These are phyloP conservation scores for Areca catechu DNA, from an alignment of 176 grass and related monocot genomes.

Conservation along the genomic window DNA sequence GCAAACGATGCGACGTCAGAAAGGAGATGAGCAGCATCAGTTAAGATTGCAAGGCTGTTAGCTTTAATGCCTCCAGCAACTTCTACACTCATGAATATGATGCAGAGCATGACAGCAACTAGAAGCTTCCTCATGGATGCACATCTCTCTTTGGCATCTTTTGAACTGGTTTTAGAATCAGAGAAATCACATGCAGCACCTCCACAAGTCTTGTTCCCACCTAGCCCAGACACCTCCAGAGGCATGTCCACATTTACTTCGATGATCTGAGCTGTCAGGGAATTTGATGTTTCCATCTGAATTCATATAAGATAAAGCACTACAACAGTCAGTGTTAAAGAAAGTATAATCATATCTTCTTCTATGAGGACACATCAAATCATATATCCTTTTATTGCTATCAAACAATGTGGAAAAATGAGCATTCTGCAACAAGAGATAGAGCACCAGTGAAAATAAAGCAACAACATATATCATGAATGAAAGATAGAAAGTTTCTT, in stretches of 20 bases:
- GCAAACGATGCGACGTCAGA: constrained; percentile 13
- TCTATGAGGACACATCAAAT: too few relatives aligned
- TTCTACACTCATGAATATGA: constrained; percentile 12
- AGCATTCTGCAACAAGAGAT: too few relatives aligned
- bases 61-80: constrained; percentile 5
- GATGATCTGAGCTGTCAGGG: neutral
- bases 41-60: constrained; percentile 20
- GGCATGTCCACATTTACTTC: constrained; percentile 5
- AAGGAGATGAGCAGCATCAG: constrained; percentile 16
- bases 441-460: too few relatives aligned
- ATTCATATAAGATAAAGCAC: neutral
- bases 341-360: too few relatives aligned
- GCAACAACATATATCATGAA: too few relatives aligned
- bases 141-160: constrained; percentile 10
- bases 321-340: too few relatives aligned
- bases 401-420: too few relatives aligned
- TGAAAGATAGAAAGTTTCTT: too few relatives aligned
- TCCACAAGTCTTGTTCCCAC: constrained; percentile 4
- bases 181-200: constrained; percentile 12
- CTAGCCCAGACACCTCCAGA: neutral
- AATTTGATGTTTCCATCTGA: neutral
- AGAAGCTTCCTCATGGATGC: constrained; percentile 14
- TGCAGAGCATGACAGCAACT: constrained; percentile 3
- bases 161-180: constrained; percentile 4
- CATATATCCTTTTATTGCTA: too few relatives aligned